These are phyloP conservation scores for Fragosphaeria purpurea DNA, from an alignment of 2,329 filamentous ascomycete genomes.

Conservation along the genomic window DNA sequence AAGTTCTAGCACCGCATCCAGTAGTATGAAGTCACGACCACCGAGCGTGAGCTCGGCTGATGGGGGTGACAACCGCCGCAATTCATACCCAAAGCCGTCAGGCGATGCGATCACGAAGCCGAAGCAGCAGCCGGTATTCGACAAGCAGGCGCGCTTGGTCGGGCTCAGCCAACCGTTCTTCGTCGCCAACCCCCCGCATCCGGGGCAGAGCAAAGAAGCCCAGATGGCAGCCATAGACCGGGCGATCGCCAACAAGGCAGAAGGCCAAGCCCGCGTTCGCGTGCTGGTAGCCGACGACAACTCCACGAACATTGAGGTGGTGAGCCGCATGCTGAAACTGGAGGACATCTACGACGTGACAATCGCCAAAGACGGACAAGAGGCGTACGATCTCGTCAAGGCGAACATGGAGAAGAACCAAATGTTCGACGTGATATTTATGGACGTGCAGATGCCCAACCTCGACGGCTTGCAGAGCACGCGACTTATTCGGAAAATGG, in stretches of 20 bases:
- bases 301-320: conserved; percentile 47
- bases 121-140: conserved; percentile 34
- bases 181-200: conserved; percentile 28
- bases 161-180: conserved; percentile 81
- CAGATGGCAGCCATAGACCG: conserved; percentile 56
- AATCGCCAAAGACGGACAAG: conserved; percentile 75
- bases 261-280: conserved; percentile 52
- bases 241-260: conserved; percentile 49
- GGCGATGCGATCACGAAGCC: conserved; percentile 13
- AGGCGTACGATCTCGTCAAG: conserved; percentile 80
- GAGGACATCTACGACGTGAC: conserved; percentile 81
- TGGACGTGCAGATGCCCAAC: conserved; percentile 95
- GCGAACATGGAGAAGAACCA: conserved; percentile 64
- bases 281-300: conserved; percentile 75
- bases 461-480: conserved; percentile 84
- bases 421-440: conserved; percentile 81
- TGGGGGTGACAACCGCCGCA: conserved; percentile 24
- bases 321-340: conserved; percentile 58
- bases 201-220: conserved; percentile 37
- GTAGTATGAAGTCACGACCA: conserved; percentile 40
- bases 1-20: conserved; percentile 44
- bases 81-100: conserved; percentile 17
- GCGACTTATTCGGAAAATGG: conserved; percentile 72
- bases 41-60: conserved; percentile 35
- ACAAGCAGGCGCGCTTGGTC: conserved; percentile 67